These are phyloP conservation scores for Pseudocercospora macadamiae DNA, from an alignment of 2,329 filamentous ascomycete genomes.

Conservation along the genomic window DNA sequence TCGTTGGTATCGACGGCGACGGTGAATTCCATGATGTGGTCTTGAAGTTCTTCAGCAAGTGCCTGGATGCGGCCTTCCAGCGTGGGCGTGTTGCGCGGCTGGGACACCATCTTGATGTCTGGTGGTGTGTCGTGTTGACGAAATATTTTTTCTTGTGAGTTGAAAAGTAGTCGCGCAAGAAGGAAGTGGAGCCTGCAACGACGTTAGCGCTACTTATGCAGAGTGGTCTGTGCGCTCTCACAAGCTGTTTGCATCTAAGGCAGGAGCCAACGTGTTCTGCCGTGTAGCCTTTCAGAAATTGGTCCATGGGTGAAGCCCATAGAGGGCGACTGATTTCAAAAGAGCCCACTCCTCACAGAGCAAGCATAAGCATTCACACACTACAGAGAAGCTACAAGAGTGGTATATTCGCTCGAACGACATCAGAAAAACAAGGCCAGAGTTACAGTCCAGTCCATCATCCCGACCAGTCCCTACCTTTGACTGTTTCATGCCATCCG, in stretches of 20 bases:
- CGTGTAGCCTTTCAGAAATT: no score
- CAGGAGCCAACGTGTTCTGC: no score
- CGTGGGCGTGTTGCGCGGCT: no score
- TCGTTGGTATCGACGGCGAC: background rate
- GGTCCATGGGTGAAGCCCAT: no score
- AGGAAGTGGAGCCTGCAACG: no score
- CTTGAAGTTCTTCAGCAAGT: background rate
- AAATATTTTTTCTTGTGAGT: no score
- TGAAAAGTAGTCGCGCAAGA: no score
- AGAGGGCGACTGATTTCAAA: background rate
- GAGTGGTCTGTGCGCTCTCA: no score
- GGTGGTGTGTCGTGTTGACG: no score
- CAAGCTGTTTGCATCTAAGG: no score
- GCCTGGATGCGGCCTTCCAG: background rate
- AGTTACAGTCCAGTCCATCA: background rate
- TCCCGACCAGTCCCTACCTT: background rate
- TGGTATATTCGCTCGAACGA: conserved; percentile 22
- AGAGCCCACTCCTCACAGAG: background rate
- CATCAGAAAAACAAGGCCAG: background rate
- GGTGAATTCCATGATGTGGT: background rate
- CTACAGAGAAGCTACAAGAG: background rate
- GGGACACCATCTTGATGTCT: no score
- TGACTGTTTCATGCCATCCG: background rate
- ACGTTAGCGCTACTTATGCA: no score
- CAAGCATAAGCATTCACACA: background rate